These are phyloP conservation scores for Fusarium oxysporum DNA, from an alignment of 2,329 filamentous ascomycete species.

Conservation along the genomic window DNA sequence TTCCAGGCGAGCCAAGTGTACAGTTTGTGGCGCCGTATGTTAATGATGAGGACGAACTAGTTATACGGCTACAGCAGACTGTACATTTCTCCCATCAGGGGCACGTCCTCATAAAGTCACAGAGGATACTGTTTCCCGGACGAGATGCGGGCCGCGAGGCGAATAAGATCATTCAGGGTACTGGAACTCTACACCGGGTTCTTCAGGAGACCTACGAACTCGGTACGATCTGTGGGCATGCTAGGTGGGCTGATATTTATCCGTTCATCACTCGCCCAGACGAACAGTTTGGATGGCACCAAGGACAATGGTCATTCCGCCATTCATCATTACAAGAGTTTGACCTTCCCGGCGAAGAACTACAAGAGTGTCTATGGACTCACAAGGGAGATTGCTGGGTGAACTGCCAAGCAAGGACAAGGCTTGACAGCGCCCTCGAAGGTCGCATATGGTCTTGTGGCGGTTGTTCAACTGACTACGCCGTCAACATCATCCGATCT, in stretches of 20 bases:
- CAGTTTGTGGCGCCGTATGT: background rate
- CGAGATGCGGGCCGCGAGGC: accelerated
- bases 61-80: background rate
- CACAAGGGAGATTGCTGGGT: background rate
- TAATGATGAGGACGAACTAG: accelerated
- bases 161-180: accelerated
- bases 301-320: background rate
- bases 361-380: background rate
- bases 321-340: accelerated
- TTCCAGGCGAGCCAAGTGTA: accelerated
- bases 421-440: background rate
- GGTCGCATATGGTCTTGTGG: background rate
- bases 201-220: background rate
- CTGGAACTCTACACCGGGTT: accelerated
- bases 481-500: background rate
- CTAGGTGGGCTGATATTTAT: background rate
- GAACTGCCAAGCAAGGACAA: background rate
- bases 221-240: background rate
- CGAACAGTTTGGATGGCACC: background rate
- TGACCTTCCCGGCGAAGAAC: accelerated
- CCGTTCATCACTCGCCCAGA: background rate
- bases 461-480: background rate
- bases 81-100: background rate
- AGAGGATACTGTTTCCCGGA: background rate
- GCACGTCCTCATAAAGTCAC: background rate